Evolutionary conservation across 495 filamentous ascomycete genomes (phyloP), one percentile per base, ranked within the genome.

Genomic region (Durotheca rogersii): DNA sequence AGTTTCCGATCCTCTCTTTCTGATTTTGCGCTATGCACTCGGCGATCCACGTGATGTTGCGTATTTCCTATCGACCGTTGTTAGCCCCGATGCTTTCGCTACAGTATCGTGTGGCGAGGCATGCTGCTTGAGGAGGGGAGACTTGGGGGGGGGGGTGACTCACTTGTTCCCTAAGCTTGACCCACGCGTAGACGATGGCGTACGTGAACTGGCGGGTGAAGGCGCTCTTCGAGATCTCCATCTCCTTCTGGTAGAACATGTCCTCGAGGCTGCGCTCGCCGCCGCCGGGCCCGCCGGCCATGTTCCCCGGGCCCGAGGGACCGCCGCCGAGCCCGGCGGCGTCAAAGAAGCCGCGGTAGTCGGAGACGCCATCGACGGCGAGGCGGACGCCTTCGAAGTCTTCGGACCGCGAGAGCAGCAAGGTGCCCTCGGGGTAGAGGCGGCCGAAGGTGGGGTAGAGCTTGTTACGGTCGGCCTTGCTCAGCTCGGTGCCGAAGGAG

Each of bases 21-120:
- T 99, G 93, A 76, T 95, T 95, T 72, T 99, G 93, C 37, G 93
- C 93, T 81, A 99, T 99, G 72, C 93, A 99, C 70, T 99, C 93
- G 6, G 94, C 84, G 64, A 99, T 99, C 93, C 93, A 99, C 36
- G 92, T 97, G 62, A 99, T 93, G 64, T 99, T 99, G 30, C 93
- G 88, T 67, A 97, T 95, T 86, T 99, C 93, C 93, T 95, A 50
- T n/a, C n/a, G n/a, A n/a, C n/a, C n/a, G n/a, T n/a, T n/a, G n/a
- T n/a, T n/a, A n/a, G n/a, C n/a, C n/a, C n/a, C n/a, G n/a, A n/a
- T n/a, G n/a, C n/a, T n/a, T n/a, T n/a, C n/a, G n/a, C n/a, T n/a
- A n/a, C n/a, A n/a, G n/a, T n/a, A n/a, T n/a, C n/a, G n/a, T n/a
- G n/a, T n/a, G n/a, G n/a, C n/a, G n/a, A n/a, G n/a, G n/a, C n/a